Conservation (phyloP, 176 grass and related monocot species). For the Rhynchospora pubera region DNA sequence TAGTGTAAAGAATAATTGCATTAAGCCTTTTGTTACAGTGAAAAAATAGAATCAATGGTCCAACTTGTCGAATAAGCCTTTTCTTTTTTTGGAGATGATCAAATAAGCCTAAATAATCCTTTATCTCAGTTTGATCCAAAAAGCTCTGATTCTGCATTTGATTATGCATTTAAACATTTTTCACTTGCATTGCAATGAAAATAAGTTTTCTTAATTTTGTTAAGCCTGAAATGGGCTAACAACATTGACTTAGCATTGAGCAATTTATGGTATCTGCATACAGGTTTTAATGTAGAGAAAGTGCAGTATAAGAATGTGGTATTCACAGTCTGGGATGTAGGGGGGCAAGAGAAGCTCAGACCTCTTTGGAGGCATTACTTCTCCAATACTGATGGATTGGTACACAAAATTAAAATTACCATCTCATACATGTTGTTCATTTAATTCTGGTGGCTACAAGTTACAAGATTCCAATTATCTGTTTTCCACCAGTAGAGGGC, state of each 20-base stretch:
- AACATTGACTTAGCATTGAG: constrained; percentile 3
- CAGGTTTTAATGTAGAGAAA: constrained; percentile 28
- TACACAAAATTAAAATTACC: background rate
- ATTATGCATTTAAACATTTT: background rate
- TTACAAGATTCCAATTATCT: background rate
- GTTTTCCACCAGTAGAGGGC: background rate
- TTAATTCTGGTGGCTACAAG: background rate
- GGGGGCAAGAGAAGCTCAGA: constrained; percentile 22
- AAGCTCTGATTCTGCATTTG: background rate
- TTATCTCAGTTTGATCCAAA: background rate
- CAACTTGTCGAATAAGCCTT: background rate
- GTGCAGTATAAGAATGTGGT: constrained; percentile 27
- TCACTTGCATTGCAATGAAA: background rate
- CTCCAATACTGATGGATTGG: constrained; percentile 24
- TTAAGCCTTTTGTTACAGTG: background rate
- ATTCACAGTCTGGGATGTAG: constrained; percentile 24
- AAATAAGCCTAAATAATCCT: background rate
- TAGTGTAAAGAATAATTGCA: background rate
- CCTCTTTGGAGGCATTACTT: constrained; percentile 26
- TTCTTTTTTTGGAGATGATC: too few relatives aligned
- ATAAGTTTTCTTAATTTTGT: background rate
- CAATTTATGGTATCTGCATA: background rate
- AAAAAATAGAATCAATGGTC: background rate
- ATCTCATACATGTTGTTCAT: background rate
- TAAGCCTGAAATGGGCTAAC: background rate